phyloP scores from a whole-genome alignment of 768 basidiomycete species.

The Suillus discolor region DNA sequence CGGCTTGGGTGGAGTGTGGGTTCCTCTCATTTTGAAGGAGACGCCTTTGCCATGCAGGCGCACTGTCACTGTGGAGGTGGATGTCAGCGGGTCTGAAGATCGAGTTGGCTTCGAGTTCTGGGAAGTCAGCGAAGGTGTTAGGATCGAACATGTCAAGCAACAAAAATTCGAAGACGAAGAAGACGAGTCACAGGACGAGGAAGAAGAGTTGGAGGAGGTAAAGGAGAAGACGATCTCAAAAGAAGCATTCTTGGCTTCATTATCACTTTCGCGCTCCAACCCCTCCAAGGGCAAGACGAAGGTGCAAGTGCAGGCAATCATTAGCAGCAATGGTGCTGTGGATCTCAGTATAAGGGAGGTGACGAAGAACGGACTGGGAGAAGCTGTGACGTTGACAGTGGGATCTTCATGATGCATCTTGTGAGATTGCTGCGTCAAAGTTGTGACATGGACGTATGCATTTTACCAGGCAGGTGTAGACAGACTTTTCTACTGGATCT shows the following conservation, averaged over 20 bases:
- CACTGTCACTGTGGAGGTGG: constrained; percentile 58
- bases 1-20: constrained; percentile 61
- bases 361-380: constrained; percentile 35
- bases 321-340: constrained; percentile 37
- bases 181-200: constrained; percentile 51
- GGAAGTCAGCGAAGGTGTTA: constrained; percentile 73
- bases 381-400: constrained; percentile 33
- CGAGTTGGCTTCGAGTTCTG: constrained; percentile 70
- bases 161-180: constrained; percentile 48
- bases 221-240: constrained; percentile 65
- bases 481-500: constrained; percentile 19
- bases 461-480: constrained; percentile 6
- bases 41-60: constrained; percentile 73
- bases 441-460: neutral
- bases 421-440: no score
- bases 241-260: constrained; percentile 45
- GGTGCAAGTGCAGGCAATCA: constrained; percentile 47
- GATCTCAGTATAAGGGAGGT: constrained; percentile 42
- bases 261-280: constrained; percentile 39
- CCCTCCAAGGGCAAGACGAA: constrained; percentile 50
- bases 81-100: constrained; percentile 38
- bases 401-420: constrained; percentile 21
- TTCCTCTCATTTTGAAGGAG: constrained; percentile 68
- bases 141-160: constrained; percentile 57
- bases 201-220: constrained; percentile 64